Base-by-base conservation (phyloP, 2,329 filamentous ascomycete genomes). In the Xylaria sp. region DNA sequence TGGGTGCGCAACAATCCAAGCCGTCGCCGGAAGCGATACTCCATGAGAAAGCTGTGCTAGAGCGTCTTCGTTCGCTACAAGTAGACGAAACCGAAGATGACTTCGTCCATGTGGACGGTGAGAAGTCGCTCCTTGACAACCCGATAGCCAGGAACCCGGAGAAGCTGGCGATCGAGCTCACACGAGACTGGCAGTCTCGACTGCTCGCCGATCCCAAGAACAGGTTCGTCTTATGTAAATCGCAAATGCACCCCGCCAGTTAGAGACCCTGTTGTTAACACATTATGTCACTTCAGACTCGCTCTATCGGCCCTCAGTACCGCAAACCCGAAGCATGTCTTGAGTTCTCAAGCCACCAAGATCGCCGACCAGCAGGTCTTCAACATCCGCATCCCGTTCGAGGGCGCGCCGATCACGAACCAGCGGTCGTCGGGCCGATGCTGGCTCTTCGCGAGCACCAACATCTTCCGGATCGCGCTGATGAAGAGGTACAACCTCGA, bases 371-470 rank as follows among this genome's bases (percentile, higher is more conserved):
- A 85, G 50, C 91, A 96, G 51, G 81, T 89, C 57, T 96, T 92
- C 84, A 95, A 92, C 68, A 74, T 92, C 70, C 86, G 85, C 70
- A 92, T 96, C 56, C 89, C 91, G 0, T 80, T 90, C 50, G 91
- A 96, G 71, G 92, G 91, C 44, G 81, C 79, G 0, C 92, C 92
- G 0, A 87, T 96, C 58, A 95, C 92, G 0, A 92, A 95, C 71
- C 91, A 96, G 75, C 81, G 87, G 29, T 83, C 83, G 7, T 92
- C 88, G 2, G 92, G 91, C 7, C 82, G 92, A 60, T 96, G 92
- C 78, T 96, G 92, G 92, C 83, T 96, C 59, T 96, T 96, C 64
- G 92, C 92, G 1, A 85, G 89, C 4, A 94, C 90, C n/a, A 96
- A 96, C 64, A 87, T 95, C 51, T 94, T 96, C 74, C 88, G 92